These are phyloP conservation scores for Magnusiomyces suaveolens DNA, from an alignment of 1,139 yeast species.

Conservation along the genomic window DNA sequence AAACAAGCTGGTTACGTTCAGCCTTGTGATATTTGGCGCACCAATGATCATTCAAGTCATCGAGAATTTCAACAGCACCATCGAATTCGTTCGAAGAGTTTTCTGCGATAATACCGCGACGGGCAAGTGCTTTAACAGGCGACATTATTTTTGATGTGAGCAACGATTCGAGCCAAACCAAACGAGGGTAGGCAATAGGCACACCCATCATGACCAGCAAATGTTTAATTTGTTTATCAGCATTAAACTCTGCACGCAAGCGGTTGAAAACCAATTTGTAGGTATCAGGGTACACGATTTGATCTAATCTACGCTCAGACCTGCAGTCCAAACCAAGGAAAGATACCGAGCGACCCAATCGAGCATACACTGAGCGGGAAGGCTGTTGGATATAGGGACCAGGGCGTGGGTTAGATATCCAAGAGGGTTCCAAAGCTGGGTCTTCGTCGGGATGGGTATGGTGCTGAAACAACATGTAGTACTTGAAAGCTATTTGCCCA, in stretches of 20 bases:
- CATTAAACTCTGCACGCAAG: slow-evolving; percentile 43
- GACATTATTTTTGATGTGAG: slow-evolving; percentile 46
- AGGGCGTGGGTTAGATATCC: slow-evolving; percentile 28
- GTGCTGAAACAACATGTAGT: slow-evolving; percentile 87
- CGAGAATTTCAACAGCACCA: slow-evolving; percentile 81
- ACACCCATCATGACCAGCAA: slow-evolving; percentile 78
- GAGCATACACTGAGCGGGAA: slow-evolving; percentile 58
- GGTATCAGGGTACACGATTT: slow-evolving; percentile 47
- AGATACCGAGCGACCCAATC: slow-evolving; percentile 64
- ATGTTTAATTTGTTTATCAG: slow-evolving; percentile 54
- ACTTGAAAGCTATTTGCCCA: slow-evolving; percentile 72
- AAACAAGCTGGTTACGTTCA: slow-evolving; percentile 60
- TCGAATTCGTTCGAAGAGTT: slow-evolving; percentile 74
- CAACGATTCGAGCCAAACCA: slow-evolving; percentile 78
- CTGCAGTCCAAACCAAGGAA: slow-evolving; percentile 83
- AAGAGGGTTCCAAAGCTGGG: slow-evolving; percentile 26
- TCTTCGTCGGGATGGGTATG: slow-evolving; percentile 23
- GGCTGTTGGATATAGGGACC: slow-evolving; percentile 63
- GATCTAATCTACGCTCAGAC: slow-evolving; percentile 66
- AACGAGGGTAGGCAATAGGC: slow-evolving; percentile 86
- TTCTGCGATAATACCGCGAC: slow-evolving; percentile 37
- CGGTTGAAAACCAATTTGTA: slow-evolving; percentile 57
- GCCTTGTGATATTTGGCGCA: slow-evolving; percentile 74
- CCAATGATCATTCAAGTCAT: slow-evolving; percentile 95
- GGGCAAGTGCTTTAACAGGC: slow-evolving; percentile 60